phyloP scores from a whole-genome alignment of 768 basidiomycete genomes.

The Macrolepiota fuliginosa region DNA sequence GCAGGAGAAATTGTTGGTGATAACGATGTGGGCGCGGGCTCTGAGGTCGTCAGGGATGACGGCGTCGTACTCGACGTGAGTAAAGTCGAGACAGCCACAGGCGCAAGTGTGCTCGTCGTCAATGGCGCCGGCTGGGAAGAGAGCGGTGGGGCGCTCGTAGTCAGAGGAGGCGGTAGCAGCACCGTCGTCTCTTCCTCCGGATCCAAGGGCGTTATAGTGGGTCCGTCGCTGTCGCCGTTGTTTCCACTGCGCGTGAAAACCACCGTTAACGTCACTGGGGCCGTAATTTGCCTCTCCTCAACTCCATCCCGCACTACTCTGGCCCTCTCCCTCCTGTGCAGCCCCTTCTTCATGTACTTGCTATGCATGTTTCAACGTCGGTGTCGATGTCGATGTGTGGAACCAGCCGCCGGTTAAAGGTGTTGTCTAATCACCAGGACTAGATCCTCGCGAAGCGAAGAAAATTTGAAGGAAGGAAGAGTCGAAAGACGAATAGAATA shows the following conservation, averaged over 20 bases:
- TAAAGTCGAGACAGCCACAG: not conserved
- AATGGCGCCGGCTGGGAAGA: not conserved
- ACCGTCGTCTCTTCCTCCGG: not conserved
- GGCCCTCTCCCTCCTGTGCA: not conserved
- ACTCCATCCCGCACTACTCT: not conserved
- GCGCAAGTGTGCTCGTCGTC: not conserved
- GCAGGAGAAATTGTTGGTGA: not conserved
- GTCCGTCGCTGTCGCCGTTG: no score
- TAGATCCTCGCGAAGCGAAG: not conserved
- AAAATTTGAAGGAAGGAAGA: not conserved
- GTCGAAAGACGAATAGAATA: not conserved
- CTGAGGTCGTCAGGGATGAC: not conserved
- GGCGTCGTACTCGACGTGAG: not conserved
- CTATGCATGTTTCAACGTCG: not conserved
- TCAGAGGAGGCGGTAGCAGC: not conserved
- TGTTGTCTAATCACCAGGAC: slow-evolving; percentile 2
- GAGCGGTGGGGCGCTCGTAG: not conserved
- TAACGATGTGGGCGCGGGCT: not conserved
- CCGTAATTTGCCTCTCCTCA: slow-evolving; percentile 14
- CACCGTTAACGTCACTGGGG: slow-evolving; percentile 25
- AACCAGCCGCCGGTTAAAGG: not conserved
- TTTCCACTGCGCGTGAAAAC: not conserved
- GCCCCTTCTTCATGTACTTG: not conserved
- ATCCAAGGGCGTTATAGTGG: slow-evolving; percentile 1
- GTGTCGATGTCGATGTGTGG: not conserved